Base-by-base conservation (phyloP, 106 monocot genomes). In the Dioscorea zingiberensis region DNA sequence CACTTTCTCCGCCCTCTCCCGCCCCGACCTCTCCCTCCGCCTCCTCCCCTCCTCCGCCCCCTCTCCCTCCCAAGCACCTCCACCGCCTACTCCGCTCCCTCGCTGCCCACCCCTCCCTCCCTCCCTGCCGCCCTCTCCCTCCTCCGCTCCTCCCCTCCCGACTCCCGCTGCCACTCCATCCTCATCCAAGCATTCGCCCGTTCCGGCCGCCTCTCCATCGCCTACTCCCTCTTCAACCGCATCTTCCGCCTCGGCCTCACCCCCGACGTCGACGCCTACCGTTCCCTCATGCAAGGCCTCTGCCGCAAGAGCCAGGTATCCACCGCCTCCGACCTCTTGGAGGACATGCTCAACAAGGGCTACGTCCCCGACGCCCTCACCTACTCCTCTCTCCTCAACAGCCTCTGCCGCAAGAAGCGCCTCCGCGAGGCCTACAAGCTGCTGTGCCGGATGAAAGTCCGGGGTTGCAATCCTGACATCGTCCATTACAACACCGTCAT, bases 281-380 rank as follows among this genome's bases (percentile, higher is more conserved):
- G 82, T 55, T 47, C 80, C 59, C 73, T 98, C 29, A 76, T 78
- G 66, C 97, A 86, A 65, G 85, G 71, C 5, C 72, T 98, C 38
- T 98, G 92, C 81, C 78, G 89, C 22, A 74, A 58, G 44, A 79
- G 83, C 56, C 97, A 98, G 77, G 78, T 93, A 22, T 44, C 25
- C 21, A 58, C 88, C 44, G 98, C 98, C 13, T 48, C 71, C 44
- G 45, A 55, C 44, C 79, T 98, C n/a, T 77, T 98, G 55, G 84
- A 92, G 22, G 98, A 98, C 27, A 98, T 98, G 98, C 77, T 80
- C 55, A 86, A 98, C 74, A 78, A 74, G 48, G 98, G 98, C 25
- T 57, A 72, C 30, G 68, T 66, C 21, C 84, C 84, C 1, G 89
- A 93, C 47, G 45, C 74, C 3, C 75, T 82, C 44, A 79, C 75